These are phyloP conservation scores for Halophytophthora batemanensis DNA, from an alignment of 352 stramenopile species.

Conservation along the genomic window DNA sequence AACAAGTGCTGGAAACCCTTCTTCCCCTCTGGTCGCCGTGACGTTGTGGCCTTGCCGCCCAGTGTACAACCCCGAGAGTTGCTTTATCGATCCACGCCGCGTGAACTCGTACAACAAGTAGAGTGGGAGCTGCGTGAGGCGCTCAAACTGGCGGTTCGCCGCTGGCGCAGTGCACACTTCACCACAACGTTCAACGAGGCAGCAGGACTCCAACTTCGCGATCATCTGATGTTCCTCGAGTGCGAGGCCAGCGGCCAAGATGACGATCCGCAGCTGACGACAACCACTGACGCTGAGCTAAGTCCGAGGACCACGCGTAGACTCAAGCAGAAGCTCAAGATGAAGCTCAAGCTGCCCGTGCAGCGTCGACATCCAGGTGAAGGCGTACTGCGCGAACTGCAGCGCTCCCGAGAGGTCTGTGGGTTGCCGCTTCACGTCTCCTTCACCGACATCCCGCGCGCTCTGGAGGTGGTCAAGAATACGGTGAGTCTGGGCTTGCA, in stretches of 20 bases:
- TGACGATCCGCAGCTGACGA: background rate
- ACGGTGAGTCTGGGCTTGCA: constrained; percentile 44
- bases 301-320: constrained; percentile 14
- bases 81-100: constrained; percentile 53
- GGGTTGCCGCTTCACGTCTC: constrained; percentile 85
- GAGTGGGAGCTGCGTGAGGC: constrained; percentile 76
- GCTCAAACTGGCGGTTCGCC: constrained; percentile 84
- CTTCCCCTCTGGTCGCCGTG: constrained; percentile 28
- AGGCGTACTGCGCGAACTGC: constrained; percentile 27
- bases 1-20: constrained; percentile 85
- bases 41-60: constrained; percentile 18
- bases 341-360: constrained; percentile 20
- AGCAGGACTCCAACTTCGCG: constrained; percentile 71
- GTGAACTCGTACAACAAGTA: constrained; percentile 59
- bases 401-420: constrained; percentile 51
- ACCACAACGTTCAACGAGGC: constrained; percentile 89
- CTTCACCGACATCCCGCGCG: constrained; percentile 82
- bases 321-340: constrained; percentile 21
- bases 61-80: constrained; percentile 53
- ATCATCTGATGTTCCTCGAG: constrained; percentile 74
- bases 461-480: constrained; percentile 82
- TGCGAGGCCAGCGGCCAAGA: constrained; percentile 15
- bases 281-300: constrained; percentile 2
- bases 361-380: constrained; percentile 8
- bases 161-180: constrained; percentile 81